Evolutionary conservation across 2,329 filamentous ascomycete species (phyloP).

Genomic region (Spiromastix sp.): DNA sequence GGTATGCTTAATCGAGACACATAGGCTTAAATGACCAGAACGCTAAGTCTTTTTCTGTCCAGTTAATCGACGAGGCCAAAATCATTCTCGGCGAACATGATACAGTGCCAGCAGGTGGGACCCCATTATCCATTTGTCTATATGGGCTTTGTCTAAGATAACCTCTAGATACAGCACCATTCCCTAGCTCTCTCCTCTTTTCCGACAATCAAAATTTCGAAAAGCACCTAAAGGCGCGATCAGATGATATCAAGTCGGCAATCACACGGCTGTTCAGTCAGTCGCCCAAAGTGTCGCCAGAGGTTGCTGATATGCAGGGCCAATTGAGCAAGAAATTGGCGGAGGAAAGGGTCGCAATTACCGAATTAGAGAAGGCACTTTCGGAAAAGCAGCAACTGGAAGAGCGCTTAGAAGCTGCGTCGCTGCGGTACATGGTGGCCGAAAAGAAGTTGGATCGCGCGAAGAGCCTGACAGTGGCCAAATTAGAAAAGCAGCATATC

Average conservation of each 20-base stretch:
- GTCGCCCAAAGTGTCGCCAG: conserved; percentile 43
- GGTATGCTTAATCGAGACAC: conserved; percentile 42
- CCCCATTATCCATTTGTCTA: neutral
- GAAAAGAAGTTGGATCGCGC: conserved; percentile 88
- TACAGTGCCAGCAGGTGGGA: conserved; percentile 12
- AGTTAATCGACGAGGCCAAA: conserved; percentile 40
- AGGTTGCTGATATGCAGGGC: conserved; percentile 61
- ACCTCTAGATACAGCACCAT: conserved; percentile 16
- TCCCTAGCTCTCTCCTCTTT: conserved; percentile 46
- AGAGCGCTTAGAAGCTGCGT: conserved; percentile 78
- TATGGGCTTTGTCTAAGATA: too few species aligned
- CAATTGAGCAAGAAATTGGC: conserved; percentile 67
- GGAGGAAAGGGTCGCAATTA: conserved; percentile 68
- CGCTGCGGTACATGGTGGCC: conserved; percentile 83
- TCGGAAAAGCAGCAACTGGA: conserved; percentile 76
- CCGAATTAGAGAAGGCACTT: conserved; percentile 64
- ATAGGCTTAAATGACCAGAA: neutral
- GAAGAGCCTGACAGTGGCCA: conserved; percentile 81
- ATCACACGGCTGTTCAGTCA: conserved; percentile 58
- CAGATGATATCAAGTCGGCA: conserved; percentile 63
- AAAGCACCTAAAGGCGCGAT: conserved; percentile 66
- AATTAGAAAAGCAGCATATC: conserved; percentile 81
- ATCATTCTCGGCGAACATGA: conserved; percentile 24
- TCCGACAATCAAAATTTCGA: conserved; percentile 55
- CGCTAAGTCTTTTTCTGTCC: conserved; percentile 4